Conservation (phyloP, 805 yeast species). For the Candida mattraensis region DNA sequence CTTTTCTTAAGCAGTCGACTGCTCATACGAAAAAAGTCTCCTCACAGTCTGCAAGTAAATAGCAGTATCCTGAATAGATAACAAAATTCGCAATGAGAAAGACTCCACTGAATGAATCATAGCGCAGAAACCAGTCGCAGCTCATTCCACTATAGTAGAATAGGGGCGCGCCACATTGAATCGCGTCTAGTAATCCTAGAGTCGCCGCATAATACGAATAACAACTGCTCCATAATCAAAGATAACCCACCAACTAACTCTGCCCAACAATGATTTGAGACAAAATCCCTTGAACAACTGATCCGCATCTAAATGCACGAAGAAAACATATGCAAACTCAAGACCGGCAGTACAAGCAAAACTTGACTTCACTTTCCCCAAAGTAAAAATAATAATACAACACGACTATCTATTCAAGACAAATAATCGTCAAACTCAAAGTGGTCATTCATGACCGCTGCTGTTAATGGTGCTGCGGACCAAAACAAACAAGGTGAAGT, state of each 20-base stretch:
- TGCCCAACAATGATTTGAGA: neutral
- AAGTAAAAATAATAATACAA: constrained; percentile 5
- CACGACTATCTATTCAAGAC: constrained; percentile 10
- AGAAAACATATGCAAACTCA: neutral
- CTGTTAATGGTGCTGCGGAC: constrained; percentile 42
- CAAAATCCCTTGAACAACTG: neutral
- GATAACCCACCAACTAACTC: neutral
- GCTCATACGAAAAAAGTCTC: no score
- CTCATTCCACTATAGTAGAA: constrained; percentile 5
- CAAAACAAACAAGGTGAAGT: constrained; percentile 17
- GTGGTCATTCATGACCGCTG: constrained; percentile 29
- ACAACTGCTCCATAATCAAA: no score
- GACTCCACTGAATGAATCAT: constrained; percentile 1
- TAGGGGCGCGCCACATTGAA: constrained; percentile 31
- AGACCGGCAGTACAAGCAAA: constrained; percentile 2
- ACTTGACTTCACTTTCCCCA: constrained; percentile 5
- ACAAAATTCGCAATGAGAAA: neutral
- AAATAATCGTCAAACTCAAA: constrained; percentile 35
- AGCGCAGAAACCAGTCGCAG: constrained; percentile 32
- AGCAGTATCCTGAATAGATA: neutral
- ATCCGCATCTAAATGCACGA: neutral
- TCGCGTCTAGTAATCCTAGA: constrained; percentile 25
- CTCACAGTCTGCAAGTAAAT: no score
- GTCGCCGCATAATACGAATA: no score
- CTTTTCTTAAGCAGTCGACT: no score